Conservation (phyloP, 2,329 filamentous ascomycete species). For the Niveomyces coronatus region DNA sequence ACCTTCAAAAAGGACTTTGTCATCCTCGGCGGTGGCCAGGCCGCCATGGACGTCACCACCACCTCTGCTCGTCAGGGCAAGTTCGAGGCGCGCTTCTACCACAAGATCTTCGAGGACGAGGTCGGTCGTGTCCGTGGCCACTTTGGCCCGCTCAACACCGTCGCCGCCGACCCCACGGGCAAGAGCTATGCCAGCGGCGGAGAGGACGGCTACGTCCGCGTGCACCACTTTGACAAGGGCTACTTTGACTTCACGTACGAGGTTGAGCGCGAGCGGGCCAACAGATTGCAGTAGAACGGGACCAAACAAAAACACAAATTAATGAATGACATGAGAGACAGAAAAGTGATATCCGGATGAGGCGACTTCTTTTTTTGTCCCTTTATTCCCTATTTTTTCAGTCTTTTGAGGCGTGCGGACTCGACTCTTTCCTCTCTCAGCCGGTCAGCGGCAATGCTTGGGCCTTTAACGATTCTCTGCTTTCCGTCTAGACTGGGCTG, state of each 20-base stretch:
- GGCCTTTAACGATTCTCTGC: not conserved
- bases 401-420: too few relatives aligned
- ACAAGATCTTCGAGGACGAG: slow-evolving; percentile 99
- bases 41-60: slow-evolving; percentile 96
- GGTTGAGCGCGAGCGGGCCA: slow-evolving; percentile 75
- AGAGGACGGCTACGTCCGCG: slow-evolving; percentile 96
- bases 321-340: too few relatives aligned
- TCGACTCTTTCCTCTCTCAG: too few relatives aligned
- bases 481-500: not conserved
- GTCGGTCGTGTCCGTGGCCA: slow-evolving; percentile 94
- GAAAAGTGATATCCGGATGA: too few relatives aligned
- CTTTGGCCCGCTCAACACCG: slow-evolving; percentile 94
- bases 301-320: slow-evolving; percentile 1
- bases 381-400: too few relatives aligned
- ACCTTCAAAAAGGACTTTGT: slow-evolving; percentile 96
- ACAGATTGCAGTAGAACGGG: slow-evolving; percentile 28
- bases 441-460: too few relatives aligned
- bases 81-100: slow-evolving; percentile 98
- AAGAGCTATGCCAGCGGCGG: slow-evolving; percentile 90
- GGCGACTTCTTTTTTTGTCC: not conserved
- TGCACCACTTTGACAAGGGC: slow-evolving; percentile 96
- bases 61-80: slow-evolving; percentile 92
- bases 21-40: slow-evolving; percentile 94
- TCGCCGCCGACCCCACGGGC: slow-evolving; percentile 84
- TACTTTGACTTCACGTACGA: slow-evolving; percentile 99